A percentile compares a stretch with the other conserved stretches of the same genome.
phyloP scores from a whole-genome alignment of 768 basidiomycete species.

The Tricholoma matsutake region DNA sequence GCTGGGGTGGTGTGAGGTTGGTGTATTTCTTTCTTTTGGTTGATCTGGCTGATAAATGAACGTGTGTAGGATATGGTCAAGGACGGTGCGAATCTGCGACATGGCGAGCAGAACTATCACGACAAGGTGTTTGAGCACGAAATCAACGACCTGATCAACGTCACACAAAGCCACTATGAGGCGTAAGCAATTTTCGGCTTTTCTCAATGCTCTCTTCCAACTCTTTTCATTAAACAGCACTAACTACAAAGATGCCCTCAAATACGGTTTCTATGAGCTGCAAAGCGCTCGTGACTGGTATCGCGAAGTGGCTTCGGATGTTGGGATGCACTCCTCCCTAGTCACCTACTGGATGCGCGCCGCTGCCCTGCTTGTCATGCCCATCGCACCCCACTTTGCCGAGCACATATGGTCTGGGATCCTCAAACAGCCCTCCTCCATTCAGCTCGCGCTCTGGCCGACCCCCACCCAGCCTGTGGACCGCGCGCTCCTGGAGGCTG shows the following conservation, averaged over 20 bases:
- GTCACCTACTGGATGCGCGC: constrained; percentile 81
- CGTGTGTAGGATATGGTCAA: constrained; percentile 69
- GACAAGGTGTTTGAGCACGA: constrained; percentile 91
- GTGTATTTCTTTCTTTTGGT: constrained; percentile 14
- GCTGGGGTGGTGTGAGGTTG: constrained; percentile 87
- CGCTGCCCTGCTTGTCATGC: constrained; percentile 77
- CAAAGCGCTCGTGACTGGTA: constrained; percentile 95
- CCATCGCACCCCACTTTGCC: constrained; percentile 91
- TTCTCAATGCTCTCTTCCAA: not conserved
- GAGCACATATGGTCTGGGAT: constrained; percentile 85
- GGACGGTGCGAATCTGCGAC: constrained; percentile 67
- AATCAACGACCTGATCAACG: constrained; percentile 80
- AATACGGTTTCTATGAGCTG: constrained; percentile 94
- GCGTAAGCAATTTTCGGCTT: constrained; percentile 49
- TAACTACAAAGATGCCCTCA: constrained; percentile 93
- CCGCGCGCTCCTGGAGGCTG: constrained; percentile 64
- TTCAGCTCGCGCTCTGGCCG: constrained; percentile 87
- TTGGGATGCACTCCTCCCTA: constrained; percentile 90
- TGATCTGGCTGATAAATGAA: constrained; percentile 9
- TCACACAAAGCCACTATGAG: constrained; percentile 78
- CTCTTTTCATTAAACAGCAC: constrained; percentile 48
- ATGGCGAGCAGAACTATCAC: constrained; percentile 76
- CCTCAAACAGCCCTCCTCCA: constrained; percentile 68
- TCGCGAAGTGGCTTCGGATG: constrained; percentile 83
- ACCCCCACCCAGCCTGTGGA: constrained; percentile 59